phyloP scores from a whole-genome alignment of 148 eudicot genomes.

The Arctostaphylos glauca region DNA sequence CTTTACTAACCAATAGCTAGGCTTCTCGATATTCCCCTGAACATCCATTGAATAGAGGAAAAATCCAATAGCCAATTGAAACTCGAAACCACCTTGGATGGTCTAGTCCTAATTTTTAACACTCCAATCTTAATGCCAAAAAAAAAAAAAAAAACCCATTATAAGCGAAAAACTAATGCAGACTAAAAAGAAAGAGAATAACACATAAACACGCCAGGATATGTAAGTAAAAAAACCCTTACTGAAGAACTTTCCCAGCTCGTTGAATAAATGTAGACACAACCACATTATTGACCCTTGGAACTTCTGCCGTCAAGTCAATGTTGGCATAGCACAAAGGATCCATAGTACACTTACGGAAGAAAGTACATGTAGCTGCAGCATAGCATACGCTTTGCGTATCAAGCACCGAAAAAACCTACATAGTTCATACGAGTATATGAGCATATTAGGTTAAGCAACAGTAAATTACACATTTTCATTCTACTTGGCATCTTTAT shows the following conservation, averaged over 20 bases:
- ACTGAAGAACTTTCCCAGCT: conserved; percentile 62
- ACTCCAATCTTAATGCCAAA: background rate
- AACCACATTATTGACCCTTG: conserved; percentile 61
- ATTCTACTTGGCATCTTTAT: background rate
- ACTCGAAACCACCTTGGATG: background rate
- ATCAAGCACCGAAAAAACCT: conserved; percentile 67
- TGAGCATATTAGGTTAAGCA: background rate
- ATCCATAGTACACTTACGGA: conserved; percentile 59
- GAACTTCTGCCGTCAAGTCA: conserved; percentile 48
- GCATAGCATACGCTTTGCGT: conserved; percentile 54
- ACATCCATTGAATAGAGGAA: background rate
- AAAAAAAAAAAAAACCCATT: too few relatives aligned
- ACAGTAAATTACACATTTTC: conserved; percentile 6
- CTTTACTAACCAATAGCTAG: background rate
- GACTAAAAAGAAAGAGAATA: background rate
- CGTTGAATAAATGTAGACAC: conserved; percentile 65
- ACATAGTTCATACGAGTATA: conserved; percentile 28
- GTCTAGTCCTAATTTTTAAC: background rate
- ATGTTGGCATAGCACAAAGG: conserved; percentile 57
- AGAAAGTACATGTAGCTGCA: conserved; percentile 59
- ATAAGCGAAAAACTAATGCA: background rate
- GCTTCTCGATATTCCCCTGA: background rate
- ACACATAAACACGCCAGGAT: background rate
- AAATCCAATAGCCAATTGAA: background rate
- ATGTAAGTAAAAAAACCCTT: conserved; percentile 14